Evolutionary conservation across 345 rosid genomes (phyloP).

Genomic region (Syzygium aqueum): DNA sequence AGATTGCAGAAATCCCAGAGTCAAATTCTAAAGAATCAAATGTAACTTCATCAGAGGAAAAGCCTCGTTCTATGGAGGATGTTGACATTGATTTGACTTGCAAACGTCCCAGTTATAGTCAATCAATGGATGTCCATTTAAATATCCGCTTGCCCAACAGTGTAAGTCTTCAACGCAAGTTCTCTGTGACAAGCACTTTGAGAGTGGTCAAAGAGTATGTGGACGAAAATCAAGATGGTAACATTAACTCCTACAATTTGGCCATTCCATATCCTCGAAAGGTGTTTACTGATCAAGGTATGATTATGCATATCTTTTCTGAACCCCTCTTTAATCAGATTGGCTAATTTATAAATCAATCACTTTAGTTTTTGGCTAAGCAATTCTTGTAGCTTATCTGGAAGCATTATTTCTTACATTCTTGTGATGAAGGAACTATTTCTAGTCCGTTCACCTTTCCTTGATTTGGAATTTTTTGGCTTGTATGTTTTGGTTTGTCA

Average conservation of each 20-base stretch:
- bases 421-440: neutral
- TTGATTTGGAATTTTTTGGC: neutral
- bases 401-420: neutral
- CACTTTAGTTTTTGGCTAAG: neutral
- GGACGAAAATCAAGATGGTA: conserved; percentile 41
- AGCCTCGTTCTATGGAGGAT: conserved; percentile 6
- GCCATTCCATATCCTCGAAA: conserved; percentile 88
- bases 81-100: conserved; percentile 6
- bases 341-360: neutral
- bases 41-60: conserved; percentile 12
- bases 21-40: conserved; percentile 2
- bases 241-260: conserved; percentile 51
- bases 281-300: conserved; percentile 76
- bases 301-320: neutral
- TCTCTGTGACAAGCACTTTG: conserved; percentile 45
- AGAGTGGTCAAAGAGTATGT: conserved; percentile 65
- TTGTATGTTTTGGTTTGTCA: neutral
- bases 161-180: conserved; percentile 59
- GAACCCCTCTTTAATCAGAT: neutral
- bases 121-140: conserved; percentile 48
- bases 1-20: conserved; percentile 4
- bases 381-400: neutral
- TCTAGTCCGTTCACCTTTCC: neutral
- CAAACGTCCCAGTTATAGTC: conserved; percentile 4
- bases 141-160: conserved; percentile 71